phyloP scores from a whole-genome alignment of 2,329 filamentous ascomycete species.

The Botrytis byssoidea region DNA sequence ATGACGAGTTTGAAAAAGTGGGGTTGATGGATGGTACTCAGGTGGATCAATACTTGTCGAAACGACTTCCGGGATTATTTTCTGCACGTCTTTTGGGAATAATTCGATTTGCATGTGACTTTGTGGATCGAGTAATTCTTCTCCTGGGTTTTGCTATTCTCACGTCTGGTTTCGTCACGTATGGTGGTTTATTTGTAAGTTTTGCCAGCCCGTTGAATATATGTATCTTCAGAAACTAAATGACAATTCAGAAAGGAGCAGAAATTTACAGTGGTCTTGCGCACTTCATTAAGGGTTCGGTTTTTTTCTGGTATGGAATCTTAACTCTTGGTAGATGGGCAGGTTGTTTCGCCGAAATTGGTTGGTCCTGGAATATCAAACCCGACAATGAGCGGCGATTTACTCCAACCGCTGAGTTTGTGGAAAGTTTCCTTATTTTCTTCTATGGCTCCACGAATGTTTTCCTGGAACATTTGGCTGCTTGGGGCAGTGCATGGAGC shows the following conservation, averaged over 20 bases:
- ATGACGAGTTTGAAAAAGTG: constrained; percentile 46
- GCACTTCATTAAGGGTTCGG: constrained; percentile 90
- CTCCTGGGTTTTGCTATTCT: constrained; percentile 74
- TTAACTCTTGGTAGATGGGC: constrained; percentile 86
- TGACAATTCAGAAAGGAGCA: constrained; percentile 54
- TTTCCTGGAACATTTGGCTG: constrained; percentile 84
- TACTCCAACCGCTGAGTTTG: constrained; percentile 81
- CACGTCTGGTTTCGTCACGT: constrained; percentile 70
- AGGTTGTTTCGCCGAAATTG: constrained; percentile 83
- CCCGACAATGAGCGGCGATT: constrained; percentile 47
- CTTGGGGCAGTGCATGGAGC: constrained; percentile 69
- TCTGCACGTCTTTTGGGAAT: constrained; percentile 57
- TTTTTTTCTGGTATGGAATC: constrained; percentile 92
- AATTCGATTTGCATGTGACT: constrained; percentile 59
- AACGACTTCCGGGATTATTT: constrained; percentile 54
- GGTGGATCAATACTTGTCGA: constrained; percentile 52
- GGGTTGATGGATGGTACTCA: constrained; percentile 43
- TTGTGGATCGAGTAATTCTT: constrained; percentile 74
- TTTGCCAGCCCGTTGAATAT: background rate
- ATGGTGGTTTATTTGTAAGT: constrained; percentile 81
- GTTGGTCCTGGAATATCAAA: constrained; percentile 93
- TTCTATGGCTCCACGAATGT: constrained; percentile 87
- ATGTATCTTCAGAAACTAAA: constrained; percentile 21
- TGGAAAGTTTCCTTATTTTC: constrained; percentile 87
- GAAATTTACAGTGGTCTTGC: constrained; percentile 78